These are phyloP conservation scores for Mrakia blollopis DNA, from an alignment of 768 basidiomycete species.

Conservation along the genomic window DNA sequence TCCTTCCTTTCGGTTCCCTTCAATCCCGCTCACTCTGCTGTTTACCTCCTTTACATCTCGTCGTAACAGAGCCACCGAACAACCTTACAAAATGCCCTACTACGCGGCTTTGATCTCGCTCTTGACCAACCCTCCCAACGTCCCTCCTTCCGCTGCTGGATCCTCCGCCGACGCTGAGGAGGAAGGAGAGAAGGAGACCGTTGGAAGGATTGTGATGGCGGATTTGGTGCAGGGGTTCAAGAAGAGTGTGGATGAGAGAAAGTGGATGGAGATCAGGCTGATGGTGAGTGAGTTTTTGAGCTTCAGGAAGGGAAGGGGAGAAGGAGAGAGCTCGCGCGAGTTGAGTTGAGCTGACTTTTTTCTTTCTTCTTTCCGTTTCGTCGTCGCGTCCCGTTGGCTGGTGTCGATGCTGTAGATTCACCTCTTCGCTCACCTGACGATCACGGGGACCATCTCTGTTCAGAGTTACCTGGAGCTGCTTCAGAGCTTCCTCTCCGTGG, in stretches of 20 bases:
- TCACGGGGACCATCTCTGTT: constrained; percentile 62
- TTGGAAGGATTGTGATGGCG: constrained; percentile 63
- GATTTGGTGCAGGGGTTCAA: constrained; percentile 92
- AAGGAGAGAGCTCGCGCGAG: background rate
- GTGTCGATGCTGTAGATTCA: constrained; percentile 61
- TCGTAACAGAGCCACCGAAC: constrained; percentile 64
- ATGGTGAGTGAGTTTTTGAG: background rate
- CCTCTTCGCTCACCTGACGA: constrained; percentile 83
- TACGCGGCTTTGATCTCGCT: constrained; percentile 75
- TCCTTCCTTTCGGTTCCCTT: background rate
- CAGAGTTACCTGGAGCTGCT: constrained; percentile 76
- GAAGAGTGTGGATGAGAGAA: constrained; percentile 75
- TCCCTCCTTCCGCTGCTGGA: background rate
- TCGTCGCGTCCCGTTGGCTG: too few relatives aligned
- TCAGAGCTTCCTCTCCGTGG: constrained; percentile 74
- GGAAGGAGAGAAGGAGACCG: constrained; percentile 14
- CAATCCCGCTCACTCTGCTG: background rate
- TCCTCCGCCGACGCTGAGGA: background rate
- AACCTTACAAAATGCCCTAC: constrained; percentile 88
- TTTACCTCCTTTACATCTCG: background rate
- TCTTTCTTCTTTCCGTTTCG: too few relatives aligned
- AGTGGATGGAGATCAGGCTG: constrained; percentile 84
- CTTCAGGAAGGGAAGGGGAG: background rate
- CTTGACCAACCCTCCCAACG: constrained; percentile 44
- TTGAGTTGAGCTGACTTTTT: too few relatives aligned